phyloP scores from a whole-genome alignment of 257 asterid species.

The Ehretia macrophylla region DNA sequence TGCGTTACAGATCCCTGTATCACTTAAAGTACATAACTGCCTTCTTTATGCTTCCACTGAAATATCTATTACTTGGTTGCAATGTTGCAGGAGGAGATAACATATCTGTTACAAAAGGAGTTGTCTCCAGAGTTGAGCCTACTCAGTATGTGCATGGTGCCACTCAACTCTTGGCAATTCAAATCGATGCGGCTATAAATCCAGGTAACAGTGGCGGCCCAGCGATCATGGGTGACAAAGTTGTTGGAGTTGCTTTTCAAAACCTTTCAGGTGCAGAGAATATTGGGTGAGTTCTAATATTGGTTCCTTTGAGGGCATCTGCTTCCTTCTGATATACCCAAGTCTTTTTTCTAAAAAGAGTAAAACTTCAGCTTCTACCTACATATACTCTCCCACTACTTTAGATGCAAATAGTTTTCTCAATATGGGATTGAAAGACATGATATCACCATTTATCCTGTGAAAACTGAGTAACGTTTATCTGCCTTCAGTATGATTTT shows the following conservation, averaged over 20 bases:
- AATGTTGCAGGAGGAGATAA: constrained; percentile 79
- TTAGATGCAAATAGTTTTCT: no score
- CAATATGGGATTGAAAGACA: no score
- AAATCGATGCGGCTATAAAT: constrained; percentile 98
- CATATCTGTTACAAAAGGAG: constrained; percentile 97
- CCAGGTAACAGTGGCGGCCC: constrained; percentile 99
- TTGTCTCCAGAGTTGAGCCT: constrained; percentile 95
- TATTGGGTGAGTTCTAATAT: constrained; percentile 53
- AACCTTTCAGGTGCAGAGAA: constrained; percentile 98
- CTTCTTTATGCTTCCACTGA: constrained; percentile 3
- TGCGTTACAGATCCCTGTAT: no score
- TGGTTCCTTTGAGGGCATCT: neutral
- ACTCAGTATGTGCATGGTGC: constrained; percentile 97
- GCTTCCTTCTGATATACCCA: no score
- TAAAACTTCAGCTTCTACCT: no score
- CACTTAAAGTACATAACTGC: no score
- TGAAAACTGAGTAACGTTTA: no score
- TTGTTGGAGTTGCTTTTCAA: constrained; percentile 97
- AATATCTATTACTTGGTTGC: neutral
- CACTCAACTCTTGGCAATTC: constrained; percentile 85
- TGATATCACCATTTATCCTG: no score
- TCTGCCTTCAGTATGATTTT: no score
- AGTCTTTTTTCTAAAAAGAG: no score
- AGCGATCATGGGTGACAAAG: constrained; percentile 95
- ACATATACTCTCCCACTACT: no score